phyloP scores from a whole-genome alignment of 2,329 filamentous ascomycete genomes.

The Penicillium digitatum region DNA sequence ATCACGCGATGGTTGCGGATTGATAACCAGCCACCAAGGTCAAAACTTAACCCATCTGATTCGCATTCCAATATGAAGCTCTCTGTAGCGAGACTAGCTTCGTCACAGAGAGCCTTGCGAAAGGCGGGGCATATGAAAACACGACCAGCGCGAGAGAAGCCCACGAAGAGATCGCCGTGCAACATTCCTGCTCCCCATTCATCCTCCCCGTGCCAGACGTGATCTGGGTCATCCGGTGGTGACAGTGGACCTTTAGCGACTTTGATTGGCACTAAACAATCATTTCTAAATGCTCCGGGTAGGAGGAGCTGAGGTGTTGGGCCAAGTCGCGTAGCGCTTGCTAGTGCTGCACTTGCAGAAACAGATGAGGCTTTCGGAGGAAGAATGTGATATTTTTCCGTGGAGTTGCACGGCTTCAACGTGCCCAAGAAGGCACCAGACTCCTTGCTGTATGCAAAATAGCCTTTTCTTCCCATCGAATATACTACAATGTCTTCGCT shows the following conservation, averaged over 20 bases:
- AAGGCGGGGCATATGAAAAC: conserved; percentile 46
- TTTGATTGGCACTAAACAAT: conserved; percentile 28
- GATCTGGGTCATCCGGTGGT: conserved; percentile 19
- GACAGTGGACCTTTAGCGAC: conserved; percentile 27
- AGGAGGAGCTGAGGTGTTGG: conserved; percentile 19
- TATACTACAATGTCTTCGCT: conserved; percentile 42
- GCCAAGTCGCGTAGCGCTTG: conserved; percentile 21
- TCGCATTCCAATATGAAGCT: conserved; percentile 43
- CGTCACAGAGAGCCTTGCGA: conserved; percentile 35
- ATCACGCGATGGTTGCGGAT: conserved; percentile 42
- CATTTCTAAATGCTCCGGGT: conserved; percentile 20
- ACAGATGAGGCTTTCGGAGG: conserved; percentile 21
- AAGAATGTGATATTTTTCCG: conserved; percentile 35
- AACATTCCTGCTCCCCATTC: conserved; percentile 50
- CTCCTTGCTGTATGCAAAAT: conserved; percentile 42
- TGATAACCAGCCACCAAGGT: conserved; percentile 48
- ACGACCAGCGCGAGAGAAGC: conserved; percentile 43
- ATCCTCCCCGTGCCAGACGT: conserved; percentile 36
- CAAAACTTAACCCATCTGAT: conserved; percentile 40
- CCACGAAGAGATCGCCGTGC: conserved; percentile 41
- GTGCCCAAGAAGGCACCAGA: conserved; percentile 39
- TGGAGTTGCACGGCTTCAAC: conserved; percentile 35
- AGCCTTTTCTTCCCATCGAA: conserved; percentile 44
- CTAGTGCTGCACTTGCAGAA: conserved; percentile 18
- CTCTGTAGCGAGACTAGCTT: conserved; percentile 23